Evolutionary conservation across 2,329 filamentous ascomycete species (phyloP), one percentile per base, ranked within the genome.

Genomic region (Penicillium sp.): DNA sequence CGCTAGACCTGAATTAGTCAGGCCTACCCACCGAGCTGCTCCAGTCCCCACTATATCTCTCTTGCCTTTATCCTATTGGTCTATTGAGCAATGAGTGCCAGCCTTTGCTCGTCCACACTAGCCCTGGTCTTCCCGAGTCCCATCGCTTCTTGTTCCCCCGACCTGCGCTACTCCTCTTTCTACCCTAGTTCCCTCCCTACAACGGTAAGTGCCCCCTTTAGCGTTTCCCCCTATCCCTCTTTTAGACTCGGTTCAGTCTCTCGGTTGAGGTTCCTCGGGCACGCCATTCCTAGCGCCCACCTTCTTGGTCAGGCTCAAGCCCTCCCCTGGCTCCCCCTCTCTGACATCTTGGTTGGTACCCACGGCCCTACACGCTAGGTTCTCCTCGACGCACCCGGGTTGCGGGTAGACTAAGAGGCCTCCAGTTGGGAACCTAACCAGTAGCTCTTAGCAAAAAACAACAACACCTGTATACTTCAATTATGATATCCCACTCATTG

Each of bases 91-190:
- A 14, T 13, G 23, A n/a, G 26, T 27, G 38, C 30, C 29, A 14
- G n/a, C 39, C n/a, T 29, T 43, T 19, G 10, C 7, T 27, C 42
- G 58, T 61, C 63, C 63, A 64, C 57, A 50, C 55, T 61, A 63
- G 61, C 59, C 60, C 61, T 64, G 60, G 61, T 64, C 61, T 59
- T 61, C 61, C 61, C 61, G 61, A 63, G 59, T 55, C 19, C 64
- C 64, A 68, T 66, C 61, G 57, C 61, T 65, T 66, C 57, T 60
- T 55, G 56, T 66, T 64, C 62, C 67, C 68, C 70, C 70, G 63
- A 66, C 66, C 39, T 71, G 61, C 70, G 61, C 70, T 73, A 73
- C 62, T 52, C 63, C 67, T 54, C 44, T 57, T 70, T 69, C 58
- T 61, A 56, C 54, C 57, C 59, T 73, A 73, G 70, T 61, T 57